A percentile compares a stretch with the other conserved stretches of the same genome.
phyloP scores from a whole-genome alignment of 2,329 filamentous ascomycete genomes.

The Xylaria sp. region DNA sequence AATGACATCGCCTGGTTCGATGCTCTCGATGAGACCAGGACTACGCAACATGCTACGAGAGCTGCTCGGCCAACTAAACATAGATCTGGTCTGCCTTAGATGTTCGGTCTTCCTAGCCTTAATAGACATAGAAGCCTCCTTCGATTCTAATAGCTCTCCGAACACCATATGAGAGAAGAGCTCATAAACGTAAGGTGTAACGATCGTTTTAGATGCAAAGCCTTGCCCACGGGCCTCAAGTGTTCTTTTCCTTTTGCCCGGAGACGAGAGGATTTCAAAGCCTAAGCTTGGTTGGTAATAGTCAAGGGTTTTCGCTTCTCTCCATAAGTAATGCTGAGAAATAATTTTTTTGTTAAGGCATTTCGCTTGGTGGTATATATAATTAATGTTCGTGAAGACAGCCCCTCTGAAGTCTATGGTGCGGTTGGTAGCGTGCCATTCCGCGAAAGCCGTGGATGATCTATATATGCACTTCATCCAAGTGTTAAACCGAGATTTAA shows the following conservation, averaged over 20 bases:
- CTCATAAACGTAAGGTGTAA: slow-evolving; percentile 75
- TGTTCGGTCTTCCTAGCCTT: slow-evolving; percentile 48
- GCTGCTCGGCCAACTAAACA: not conserved
- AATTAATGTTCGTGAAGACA: slow-evolving; percentile 69
- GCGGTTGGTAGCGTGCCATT: slow-evolving; percentile 65
- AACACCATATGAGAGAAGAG: slow-evolving; percentile 74
- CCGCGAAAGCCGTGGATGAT: slow-evolving; percentile 54
- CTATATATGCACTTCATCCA: slow-evolving; percentile 66
- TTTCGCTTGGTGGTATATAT: slow-evolving; percentile 72
- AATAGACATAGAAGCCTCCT: slow-evolving; percentile 47
- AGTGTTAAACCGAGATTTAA: slow-evolving; percentile 64
- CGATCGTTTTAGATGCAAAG: slow-evolving; percentile 62
- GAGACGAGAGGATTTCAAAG: slow-evolving; percentile 28
- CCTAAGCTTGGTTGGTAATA: slow-evolving; percentile 49
- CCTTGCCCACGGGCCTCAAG: slow-evolving; percentile 8
- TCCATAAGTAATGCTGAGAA: slow-evolving; percentile 62
- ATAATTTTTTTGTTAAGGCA: slow-evolving; percentile 53
- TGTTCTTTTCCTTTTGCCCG: slow-evolving; percentile 1
- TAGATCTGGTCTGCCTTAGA: slow-evolving; percentile 37
- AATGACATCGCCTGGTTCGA: slow-evolving; percentile 62
- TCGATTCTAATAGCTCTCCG: slow-evolving; percentile 59
- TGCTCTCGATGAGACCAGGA: slow-evolving; percentile 45
- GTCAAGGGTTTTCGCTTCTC: slow-evolving; percentile 58
- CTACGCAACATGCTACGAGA: slow-evolving; percentile 20
- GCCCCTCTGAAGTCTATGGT: slow-evolving; percentile 71